Base-by-base conservation (phyloP, 768 basidiomycete species). In the Tulasnella sp. region DNA sequence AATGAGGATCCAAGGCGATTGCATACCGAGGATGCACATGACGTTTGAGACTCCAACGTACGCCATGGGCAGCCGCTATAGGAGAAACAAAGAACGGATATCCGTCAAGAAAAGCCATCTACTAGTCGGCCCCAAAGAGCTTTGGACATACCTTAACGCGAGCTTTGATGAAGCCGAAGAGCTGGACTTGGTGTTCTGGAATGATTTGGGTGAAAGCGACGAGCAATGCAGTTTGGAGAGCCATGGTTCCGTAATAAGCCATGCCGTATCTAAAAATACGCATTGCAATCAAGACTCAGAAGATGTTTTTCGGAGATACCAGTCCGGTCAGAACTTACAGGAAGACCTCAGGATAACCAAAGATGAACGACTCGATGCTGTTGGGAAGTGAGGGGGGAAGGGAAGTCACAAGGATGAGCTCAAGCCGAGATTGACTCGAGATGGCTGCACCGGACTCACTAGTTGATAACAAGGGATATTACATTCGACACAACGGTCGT, bases 121-220 rank as follows among this genome's bases (percentile, higher is more conserved):
- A 44, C 75, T 57, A 44, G 26, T 40, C 6, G 23, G 51, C 29
- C 35, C 26, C 20, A 40, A 79, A 44, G 1, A 23, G 51, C 1
- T 23, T 37, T 26, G 20, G 32, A 82, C 85, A 44, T 57, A 93
- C 96, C 90, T 99, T 99, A 81, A 99, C 96, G 77, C 95, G 90
- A 70, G 92, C 88, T 84, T 90, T 94, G 80, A 95, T 82, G 70
- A 94, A 85, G 44, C 96, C 95, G 79, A 99, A 87, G 23, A 99
- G 82, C 83, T 99, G 98, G 18, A 99, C 91, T 84, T 99, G 97
- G 82, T 99, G 96, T 84, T 99, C 98, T 42, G 97, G 97, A 81
- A 99, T 99, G 76, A 98, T 85, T 84, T 99, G 98, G 4, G 96
- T 99, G 85, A 98, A 98, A 7, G 96, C 97, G 76, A 99, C 98